Conservation (phyloP, 345 rosid species). For the Murraya koenigii region DNA sequence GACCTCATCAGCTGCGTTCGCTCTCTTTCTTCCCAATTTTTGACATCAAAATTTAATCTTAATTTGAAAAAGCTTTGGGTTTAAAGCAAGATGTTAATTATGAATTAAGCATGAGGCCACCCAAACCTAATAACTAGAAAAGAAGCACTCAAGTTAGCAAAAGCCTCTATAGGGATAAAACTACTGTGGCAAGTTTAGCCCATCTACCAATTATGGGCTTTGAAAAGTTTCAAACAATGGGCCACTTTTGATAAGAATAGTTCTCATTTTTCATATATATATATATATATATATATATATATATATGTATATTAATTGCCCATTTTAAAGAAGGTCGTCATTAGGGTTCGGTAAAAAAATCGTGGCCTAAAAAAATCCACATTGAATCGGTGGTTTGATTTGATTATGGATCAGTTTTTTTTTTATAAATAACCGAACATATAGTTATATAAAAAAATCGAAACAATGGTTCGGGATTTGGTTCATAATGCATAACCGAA, state of each 20-base stretch:
- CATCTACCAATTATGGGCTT: background rate
- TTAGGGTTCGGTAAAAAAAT: too few species aligned
- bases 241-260: background rate
- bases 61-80: background rate
- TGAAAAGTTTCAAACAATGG: background rate
- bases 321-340: background rate
- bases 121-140: background rate
- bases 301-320: background rate
- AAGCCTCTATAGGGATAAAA: background rate
- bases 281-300: too few species aligned
- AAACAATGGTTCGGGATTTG: too few species aligned
- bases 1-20: background rate
- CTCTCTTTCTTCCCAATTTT: background rate
- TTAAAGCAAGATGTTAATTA: background rate
- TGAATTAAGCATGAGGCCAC: background rate
- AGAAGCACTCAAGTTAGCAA: background rate
- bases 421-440: too few species aligned
- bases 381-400: too few species aligned
- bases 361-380: too few species aligned
- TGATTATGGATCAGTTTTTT: too few species aligned
- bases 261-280: background rate
- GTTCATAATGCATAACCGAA: too few species aligned
- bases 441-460: too few species aligned
- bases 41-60: background rate
- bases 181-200: background rate